Base-by-base conservation (phyloP, 805 yeast genomes). In the Tetrapisispora iriomotensis region DNA sequence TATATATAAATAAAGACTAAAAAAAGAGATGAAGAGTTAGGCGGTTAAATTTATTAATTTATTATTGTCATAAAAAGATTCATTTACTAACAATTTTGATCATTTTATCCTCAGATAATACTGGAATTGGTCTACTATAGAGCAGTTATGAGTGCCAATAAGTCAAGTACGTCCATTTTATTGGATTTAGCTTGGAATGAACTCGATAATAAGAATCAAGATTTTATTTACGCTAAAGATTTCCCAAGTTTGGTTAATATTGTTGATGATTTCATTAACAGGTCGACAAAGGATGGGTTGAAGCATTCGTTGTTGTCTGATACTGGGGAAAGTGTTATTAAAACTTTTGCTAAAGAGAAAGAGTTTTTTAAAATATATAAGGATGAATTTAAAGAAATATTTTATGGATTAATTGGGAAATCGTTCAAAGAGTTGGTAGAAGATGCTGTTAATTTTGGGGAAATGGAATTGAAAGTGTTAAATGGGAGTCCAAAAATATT, bases 381-480 rank as follows among this genome's bases (percentile, higher is more conserved):
- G 41, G 48, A 54, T 8, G 65, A 62, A 15, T 60, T 62, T 47
- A 43, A 48, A 23, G 45, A 51, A 14, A 41, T 61, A 17, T 62
- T 63, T 36, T 49, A 49, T 20, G 54, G 59, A 6, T 42, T 65
- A 18, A 42, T 59, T 7, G 67, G 67, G 3, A 45, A 49, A n/a
- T 48, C 57, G 1, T 60, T 61, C 38, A 46, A 42, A n/a, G 51
- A 49, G 9, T 22, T 29, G 6, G 22, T 38, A 17, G 14, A 30
- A 17, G 39, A 32, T 15, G 18, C 35, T 6, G 24, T 37, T 25
- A 30, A 30, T 24, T 30, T 32, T 8, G 39, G 39, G 18, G 19
- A 30, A 24, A 17, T 37, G 5, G 14, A 18, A 8, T 18, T 30
- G 3, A 32, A 30, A 20, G 18, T 8, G 21, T 4, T 25, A 2